phyloP scores from a whole-genome alignment of 345 rosid species.

The Brassica carinata region DNA sequence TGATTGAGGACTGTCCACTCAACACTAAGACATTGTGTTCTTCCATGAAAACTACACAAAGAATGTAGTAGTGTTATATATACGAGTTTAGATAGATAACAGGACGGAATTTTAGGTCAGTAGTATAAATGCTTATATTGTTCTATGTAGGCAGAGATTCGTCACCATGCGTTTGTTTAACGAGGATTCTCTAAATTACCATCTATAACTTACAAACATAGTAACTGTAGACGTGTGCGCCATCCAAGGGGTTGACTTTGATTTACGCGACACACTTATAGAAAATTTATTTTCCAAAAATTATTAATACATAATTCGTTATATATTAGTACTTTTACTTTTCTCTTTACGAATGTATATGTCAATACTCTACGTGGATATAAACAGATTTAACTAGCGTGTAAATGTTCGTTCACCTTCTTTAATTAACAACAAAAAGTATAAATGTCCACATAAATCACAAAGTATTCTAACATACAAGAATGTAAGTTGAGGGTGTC shows the following conservation, averaged over 20 bases:
- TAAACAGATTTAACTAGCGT: neutral
- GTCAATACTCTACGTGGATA: neutral
- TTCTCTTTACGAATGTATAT: neutral
- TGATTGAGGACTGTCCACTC: neutral
- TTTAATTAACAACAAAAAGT: neutral
- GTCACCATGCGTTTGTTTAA: neutral
- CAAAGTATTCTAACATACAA: neutral
- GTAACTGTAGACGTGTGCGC: conserved; percentile 32
- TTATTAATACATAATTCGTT: neutral
- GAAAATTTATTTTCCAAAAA: neutral
- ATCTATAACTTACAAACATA: neutral
- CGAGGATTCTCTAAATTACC: neutral
- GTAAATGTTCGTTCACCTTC: neutral
- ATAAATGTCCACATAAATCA: neutral
- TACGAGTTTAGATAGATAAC: too few relatives aligned
- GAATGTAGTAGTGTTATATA: neutral
- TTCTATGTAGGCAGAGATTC: conserved; percentile 1
- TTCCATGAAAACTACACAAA: neutral
- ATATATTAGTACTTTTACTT: neutral
- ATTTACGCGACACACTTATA: conserved; percentile 12
- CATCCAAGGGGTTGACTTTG: conserved; percentile 34
- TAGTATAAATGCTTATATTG: conserved; percentile 9
- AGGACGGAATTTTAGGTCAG: neutral
- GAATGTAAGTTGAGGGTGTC: neutral
- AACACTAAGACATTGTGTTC: neutral